Evolutionary conservation across 805 yeast species (phyloP), one percentile per base, ranked within the genome.

Genomic region (Trichomonascus vanleenenianus): DNA sequence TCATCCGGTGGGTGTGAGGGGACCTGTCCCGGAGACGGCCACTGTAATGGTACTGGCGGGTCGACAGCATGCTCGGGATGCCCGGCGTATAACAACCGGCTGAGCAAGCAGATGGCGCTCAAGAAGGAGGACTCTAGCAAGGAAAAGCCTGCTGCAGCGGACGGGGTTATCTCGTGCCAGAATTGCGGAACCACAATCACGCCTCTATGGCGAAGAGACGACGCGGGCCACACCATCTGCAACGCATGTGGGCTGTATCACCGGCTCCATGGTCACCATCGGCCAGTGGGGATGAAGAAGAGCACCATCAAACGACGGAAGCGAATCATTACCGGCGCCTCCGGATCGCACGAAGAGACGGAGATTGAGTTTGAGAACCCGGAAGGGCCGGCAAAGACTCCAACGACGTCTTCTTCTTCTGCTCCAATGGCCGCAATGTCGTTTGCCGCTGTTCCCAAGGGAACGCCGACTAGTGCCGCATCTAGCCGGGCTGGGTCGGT

Each of bases 11-110:
- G 50, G 3, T 53, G 53, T 14, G 46, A 48, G 2, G 88, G 87
- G 2, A 70, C 81, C 3, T 83, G 89, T 55, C 74, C 79, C 31
- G 89, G 89, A 2, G 81, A 79, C 52, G 88, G 95, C 3, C 72
- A 79, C 48, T 85, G 95, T 62, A 85, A 85, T 56, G 95, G 95
- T 2, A 85, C 89, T 2, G 95, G 95, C 4, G 95, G 95, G 1
- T 64, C 87, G 2, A 72, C 72, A 4, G 86, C 86, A 2, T 85
- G 95, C 62, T 71, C 76, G 51, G 88, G 89, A 2, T 85, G 95
- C 58, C 93, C 95, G 1, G 85, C 93, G 3, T 84, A 62, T 59
- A 85, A 85, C 60, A 86, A 85, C 62, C 71, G 94, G 2, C 47
- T 59, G 32, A 51, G 51, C 48, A 33, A 31, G 39, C 43, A 53